Conservation (phyloP, 2,329 filamentous ascomycete species). For the Colletotrichum sp. region DNA sequence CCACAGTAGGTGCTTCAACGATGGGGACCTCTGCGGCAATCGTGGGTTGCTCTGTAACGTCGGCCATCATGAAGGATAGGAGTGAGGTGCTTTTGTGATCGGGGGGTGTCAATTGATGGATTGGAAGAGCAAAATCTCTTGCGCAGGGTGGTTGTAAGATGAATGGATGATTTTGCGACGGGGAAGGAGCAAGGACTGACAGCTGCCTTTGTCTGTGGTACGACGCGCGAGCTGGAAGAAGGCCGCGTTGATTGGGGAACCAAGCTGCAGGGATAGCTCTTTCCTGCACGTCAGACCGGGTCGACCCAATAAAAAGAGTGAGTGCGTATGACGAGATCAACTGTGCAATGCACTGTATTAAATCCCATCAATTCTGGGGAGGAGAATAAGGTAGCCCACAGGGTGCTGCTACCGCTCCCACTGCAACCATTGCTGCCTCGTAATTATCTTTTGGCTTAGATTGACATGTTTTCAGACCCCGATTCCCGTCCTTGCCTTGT, state of each 20-base stretch:
- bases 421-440: background rate
- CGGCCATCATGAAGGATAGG: slow-evolving; percentile 28
- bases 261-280: slow-evolving; percentile 18
- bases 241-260: slow-evolving; percentile 25
- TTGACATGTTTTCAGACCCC: background rate
- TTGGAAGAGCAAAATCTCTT: background rate
- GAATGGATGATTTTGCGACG: background rate
- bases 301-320: background rate
- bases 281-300: slow-evolving; percentile 1
- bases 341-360: slow-evolving; percentile 15
- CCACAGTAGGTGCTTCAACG: slow-evolving; percentile 10
- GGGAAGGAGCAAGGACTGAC: background rate
- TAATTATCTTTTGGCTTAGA: background rate
- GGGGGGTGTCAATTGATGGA: background rate
- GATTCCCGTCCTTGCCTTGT: background rate
- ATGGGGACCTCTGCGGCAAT: slow-evolving; percentile 19
- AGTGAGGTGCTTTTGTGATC: background rate
- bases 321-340: background rate
- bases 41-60: slow-evolving; percentile 30
- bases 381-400: background rate
- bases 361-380: background rate
- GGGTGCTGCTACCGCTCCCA: background rate
- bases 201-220: slow-evolving; percentile 8
- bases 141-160: background rate
- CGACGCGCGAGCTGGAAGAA: slow-evolving; percentile 14